These are phyloP conservation scores for Rhynchosporium agropyri DNA, from an alignment of 2,329 filamentous ascomycete species.

Conservation along the genomic window DNA sequence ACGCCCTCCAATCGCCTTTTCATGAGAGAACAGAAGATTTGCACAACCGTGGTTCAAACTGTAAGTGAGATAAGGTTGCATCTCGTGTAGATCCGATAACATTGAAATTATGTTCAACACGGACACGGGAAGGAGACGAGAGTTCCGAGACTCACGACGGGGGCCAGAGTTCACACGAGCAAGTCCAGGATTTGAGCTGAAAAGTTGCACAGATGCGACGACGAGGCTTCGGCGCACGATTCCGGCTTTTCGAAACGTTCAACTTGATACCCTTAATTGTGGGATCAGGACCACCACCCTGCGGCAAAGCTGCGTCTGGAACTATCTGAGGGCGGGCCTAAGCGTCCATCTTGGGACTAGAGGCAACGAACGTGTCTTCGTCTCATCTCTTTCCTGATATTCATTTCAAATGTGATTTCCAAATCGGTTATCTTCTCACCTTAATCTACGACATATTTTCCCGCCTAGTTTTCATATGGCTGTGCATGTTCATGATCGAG, in stretches of 20 bases:
- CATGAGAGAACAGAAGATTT: no score
- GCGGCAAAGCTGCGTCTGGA: no score
- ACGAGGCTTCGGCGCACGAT: conserved; percentile 8
- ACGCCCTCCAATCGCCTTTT: no score
- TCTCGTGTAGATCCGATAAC: neutral
- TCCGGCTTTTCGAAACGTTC: conserved; percentile 6
- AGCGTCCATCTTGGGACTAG: neutral
- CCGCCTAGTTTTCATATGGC: no score
- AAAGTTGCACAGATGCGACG: conserved; percentile 6
- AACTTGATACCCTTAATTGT: neutral
- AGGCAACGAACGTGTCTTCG: neutral
- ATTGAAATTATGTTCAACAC: neutral
- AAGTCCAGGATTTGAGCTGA: conserved; percentile 6
- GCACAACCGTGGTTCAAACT: neutral
- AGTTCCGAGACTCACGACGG: neutral
- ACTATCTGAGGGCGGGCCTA: conserved; percentile 10
- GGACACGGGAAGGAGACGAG: neutral
- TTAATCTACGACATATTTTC: neutral
- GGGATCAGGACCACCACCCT: no score
- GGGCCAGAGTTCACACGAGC: neutral
- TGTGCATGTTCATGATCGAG: neutral
- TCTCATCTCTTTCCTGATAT: neutral
- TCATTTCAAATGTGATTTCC: conserved; percentile 6
- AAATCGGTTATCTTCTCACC: neutral
- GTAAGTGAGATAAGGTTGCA: conserved; percentile 16